Percentiles rank a stretch among this genome's conserved stretches.
phyloP scores from a whole-genome alignment of 768 basidiomycete genomes.

The Trametes coccinea region DNA sequence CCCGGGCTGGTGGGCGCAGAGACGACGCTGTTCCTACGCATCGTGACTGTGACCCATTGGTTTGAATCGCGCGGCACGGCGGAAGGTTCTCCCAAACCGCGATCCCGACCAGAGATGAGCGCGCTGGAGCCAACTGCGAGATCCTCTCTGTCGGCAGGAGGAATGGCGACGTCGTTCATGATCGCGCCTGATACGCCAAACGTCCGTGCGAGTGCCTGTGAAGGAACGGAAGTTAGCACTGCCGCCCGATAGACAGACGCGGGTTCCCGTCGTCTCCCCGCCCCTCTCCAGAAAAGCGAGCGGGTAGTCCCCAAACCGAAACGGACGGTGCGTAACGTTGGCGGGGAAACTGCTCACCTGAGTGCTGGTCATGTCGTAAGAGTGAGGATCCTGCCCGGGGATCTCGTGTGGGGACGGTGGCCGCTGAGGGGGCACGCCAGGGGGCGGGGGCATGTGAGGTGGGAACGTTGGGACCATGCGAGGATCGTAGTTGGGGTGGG shows the following conservation, averaged over 20 bases:
- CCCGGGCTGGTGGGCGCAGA: conserved; percentile 23
- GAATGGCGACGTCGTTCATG: conserved; percentile 61
- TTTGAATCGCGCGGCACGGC: conserved; percentile 57
- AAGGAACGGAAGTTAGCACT: neutral
- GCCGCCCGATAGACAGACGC: neutral
- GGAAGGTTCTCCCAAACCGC: conserved; percentile 49
- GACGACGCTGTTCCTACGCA: conserved; percentile 45
- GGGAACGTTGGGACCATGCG: conserved; percentile 37
- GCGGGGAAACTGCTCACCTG: conserved; percentile 39
- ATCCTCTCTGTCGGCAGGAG: conserved; percentile 64
- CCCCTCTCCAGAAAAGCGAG: neutral
- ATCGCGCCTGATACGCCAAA: conserved; percentile 78
- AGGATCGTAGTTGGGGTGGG: conserved; percentile 46
- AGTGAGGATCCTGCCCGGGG: conserved; percentile 78
- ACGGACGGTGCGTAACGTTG: neutral
- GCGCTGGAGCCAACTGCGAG: conserved; percentile 75
- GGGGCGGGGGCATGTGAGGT: conserved; percentile 39
- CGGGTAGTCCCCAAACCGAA: neutral
- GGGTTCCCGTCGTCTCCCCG: neutral
- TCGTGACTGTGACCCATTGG: conserved; percentile 59
- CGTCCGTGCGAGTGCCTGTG: conserved; percentile 67
- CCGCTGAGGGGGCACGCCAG: conserved; percentile 27
- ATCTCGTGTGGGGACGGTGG: conserved; percentile 40
- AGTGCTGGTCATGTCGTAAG: conserved; percentile 76
- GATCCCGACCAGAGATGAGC: conserved; percentile 68